Percentiles rank a stretch among this genome's conserved stretches.
These are phyloP conservation scores for Scolecobasidium constrictum DNA, from an alignment of 2,329 filamentous ascomycete genomes.

Conservation along the genomic window DNA sequence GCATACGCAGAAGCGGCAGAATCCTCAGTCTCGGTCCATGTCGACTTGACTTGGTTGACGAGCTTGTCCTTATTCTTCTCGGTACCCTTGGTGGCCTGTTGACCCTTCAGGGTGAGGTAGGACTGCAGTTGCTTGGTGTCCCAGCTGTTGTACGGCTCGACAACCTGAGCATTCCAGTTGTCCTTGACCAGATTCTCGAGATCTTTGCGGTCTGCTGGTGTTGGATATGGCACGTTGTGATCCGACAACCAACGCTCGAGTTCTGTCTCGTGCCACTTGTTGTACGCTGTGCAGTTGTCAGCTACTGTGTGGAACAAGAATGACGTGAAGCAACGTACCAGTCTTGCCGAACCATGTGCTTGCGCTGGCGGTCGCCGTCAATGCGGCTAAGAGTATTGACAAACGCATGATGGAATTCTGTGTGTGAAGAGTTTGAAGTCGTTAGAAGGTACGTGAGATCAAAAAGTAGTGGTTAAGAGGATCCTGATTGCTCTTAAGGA, in stretches of 20 bases:
- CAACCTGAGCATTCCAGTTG: conserved; percentile 76
- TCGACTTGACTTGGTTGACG: conserved; percentile 55
- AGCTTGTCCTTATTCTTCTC: conserved; percentile 60
- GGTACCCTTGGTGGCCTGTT: conserved; percentile 56
- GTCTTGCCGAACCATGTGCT: conserved; percentile 81
- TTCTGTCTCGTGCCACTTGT: conserved; percentile 98
- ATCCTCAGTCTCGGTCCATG: conserved; percentile 72
- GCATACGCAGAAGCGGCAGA: conserved; percentile 61
- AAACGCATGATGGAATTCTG: conserved; percentile 80
- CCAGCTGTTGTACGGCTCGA: conserved; percentile 68
- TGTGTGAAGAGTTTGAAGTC: too few species aligned
- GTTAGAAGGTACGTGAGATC: too few species aligned
- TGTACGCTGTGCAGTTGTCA: conserved; percentile 58
- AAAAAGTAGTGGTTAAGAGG: too few species aligned
- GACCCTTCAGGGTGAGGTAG: conserved; percentile 61
- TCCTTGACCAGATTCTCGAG: conserved; percentile 82
- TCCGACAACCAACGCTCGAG: conserved; percentile 94
- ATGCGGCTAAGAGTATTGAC: conserved; percentile 56
- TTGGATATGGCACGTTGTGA: conserved; percentile 83
- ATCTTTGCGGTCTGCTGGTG: conserved; percentile 81
- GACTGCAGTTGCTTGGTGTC: conserved; percentile 55
- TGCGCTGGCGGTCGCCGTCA: conserved; percentile 60
- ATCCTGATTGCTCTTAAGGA: too few species aligned
- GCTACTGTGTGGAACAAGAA: conserved; percentile 12
- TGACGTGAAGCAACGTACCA: conserved; percentile 48